Evolutionary conservation across 2,329 filamentous ascomycete species (phyloP).

Genomic region (Apiospora koreana): DNA sequence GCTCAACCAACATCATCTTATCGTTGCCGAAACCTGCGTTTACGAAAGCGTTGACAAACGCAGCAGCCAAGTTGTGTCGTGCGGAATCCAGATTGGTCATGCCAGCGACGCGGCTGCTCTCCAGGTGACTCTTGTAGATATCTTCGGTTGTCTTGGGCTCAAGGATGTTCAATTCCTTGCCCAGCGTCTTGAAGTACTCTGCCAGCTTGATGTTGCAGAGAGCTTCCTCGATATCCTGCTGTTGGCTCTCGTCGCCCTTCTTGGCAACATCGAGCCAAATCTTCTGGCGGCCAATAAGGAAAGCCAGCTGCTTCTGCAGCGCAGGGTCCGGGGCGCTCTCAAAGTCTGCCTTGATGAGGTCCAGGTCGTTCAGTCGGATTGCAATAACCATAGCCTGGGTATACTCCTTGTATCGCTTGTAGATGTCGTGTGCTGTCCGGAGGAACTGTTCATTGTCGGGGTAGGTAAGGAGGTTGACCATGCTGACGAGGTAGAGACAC

Average conservation of each 20-base stretch:
- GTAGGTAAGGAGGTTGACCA: constrained; percentile 96
- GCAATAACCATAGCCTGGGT: constrained; percentile 93
- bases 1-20: constrained; percentile 94
- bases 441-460: constrained; percentile 97
- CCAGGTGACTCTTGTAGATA: constrained; percentile 98
- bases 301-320: constrained; percentile 90
- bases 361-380: constrained; percentile 86
- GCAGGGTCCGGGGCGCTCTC: constrained; percentile 77
- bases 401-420: constrained; percentile 88
- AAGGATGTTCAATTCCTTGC: constrained; percentile 93
- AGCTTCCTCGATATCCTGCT: constrained; percentile 77
- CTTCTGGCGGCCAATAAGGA: constrained; percentile 87
- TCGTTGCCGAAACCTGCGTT: constrained; percentile 95
- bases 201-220: constrained; percentile 85
- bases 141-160: constrained; percentile 97
- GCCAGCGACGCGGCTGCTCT: constrained; percentile 89
- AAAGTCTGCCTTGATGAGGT: constrained; percentile 81
- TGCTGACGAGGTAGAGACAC: constrained; percentile 97
- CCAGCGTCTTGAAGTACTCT: constrained; percentile 90
- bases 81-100: constrained; percentile 95
- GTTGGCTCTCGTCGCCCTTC: constrained; percentile 63
- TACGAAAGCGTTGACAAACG: constrained; percentile 95
- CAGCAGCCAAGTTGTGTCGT: constrained; percentile 91
- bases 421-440: constrained; percentile 88
- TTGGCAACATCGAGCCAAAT: constrained; percentile 73